Conservation (phyloP, 257 asterid species). For the Salvia splendens region DNA sequence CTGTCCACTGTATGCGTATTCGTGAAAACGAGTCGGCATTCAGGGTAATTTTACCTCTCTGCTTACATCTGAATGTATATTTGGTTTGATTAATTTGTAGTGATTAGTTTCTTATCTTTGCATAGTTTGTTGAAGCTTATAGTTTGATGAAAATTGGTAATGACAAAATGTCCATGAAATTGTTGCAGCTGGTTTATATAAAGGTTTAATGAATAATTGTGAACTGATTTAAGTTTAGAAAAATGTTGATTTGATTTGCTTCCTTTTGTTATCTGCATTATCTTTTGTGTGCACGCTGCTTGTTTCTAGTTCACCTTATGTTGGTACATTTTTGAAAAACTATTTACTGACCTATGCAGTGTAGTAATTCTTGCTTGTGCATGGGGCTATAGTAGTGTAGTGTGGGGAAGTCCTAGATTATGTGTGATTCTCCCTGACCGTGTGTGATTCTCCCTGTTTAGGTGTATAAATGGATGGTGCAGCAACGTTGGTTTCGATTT, state of each 20-base stretch:
- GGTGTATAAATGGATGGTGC: constrained; percentile 97
- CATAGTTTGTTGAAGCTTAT: constrained; percentile 12
- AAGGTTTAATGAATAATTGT: constrained; percentile 1
- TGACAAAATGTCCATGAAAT: background rate
- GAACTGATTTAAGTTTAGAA: background rate
- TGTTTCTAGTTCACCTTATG: background rate
- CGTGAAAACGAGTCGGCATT: constrained; percentile 80
- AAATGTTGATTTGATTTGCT: background rate
- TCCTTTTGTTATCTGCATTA: background rate
- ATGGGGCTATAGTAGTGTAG: background rate
- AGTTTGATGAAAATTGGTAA: background rate
- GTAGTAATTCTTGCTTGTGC: constrained; percentile 7
- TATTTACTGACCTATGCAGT: background rate
- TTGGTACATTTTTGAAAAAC: background rate
- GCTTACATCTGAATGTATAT: background rate
- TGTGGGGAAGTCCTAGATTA: constrained; percentile 8
- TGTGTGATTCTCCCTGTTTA: constrained; percentile 35
- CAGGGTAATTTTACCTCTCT: constrained; percentile 43
- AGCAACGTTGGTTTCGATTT: constrained; percentile 84
- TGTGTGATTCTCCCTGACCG: constrained; percentile 15
- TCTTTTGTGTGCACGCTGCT: background rate
- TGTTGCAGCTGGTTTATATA: constrained; percentile 13
- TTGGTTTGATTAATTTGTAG: constrained; percentile 15
- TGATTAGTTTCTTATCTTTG: constrained; percentile 8
- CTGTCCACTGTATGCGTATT: constrained; percentile 72